Evolutionary conservation across 768 basidiomycete species (phyloP).

Genomic region (Suillus spraguei): DNA sequence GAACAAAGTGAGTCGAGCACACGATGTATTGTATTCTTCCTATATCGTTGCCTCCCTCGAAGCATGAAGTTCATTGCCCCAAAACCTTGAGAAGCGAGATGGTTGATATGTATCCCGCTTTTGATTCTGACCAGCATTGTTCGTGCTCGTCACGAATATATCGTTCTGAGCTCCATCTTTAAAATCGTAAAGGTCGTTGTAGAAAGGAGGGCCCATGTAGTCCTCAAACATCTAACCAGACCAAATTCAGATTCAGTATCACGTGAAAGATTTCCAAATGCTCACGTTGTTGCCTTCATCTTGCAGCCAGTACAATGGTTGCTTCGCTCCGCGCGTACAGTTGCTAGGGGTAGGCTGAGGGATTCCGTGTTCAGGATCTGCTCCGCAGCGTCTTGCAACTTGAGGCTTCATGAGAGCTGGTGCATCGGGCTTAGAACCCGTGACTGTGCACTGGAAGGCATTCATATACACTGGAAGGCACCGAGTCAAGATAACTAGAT

Average conservation of each 20-base stretch:
- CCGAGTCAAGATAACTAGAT: background rate
- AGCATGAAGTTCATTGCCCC: background rate
- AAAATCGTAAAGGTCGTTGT: conserved; percentile 43
- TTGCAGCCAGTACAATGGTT: conserved; percentile 44
- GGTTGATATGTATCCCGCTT: background rate
- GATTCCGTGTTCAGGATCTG: conserved; percentile 27
- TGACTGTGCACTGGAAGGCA: conserved; percentile 43
- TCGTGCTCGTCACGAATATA: conserved; percentile 32
- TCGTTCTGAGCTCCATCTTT: conserved; percentile 46
- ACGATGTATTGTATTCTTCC: background rate
- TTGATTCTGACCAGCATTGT: background rate
- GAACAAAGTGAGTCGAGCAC: background rate
- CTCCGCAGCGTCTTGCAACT: conserved; percentile 39
- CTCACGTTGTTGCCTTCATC: conserved; percentile 41
- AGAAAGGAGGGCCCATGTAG: conserved; percentile 33
- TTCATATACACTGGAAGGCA: conserved; percentile 37
- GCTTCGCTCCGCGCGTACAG: conserved; percentile 42
- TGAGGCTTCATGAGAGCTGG: conserved; percentile 34
- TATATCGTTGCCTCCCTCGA: background rate
- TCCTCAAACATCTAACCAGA: conserved; percentile 34
- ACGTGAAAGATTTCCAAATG: conserved; percentile 1
- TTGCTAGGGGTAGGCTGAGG: conserved; percentile 31
- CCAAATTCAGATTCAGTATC: background rate
- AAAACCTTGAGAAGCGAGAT: conserved; percentile 8
- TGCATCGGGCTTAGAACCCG: conserved; percentile 27